Conservation (phyloP, 148 eudicot species). For the Tetragonia tetragonoides region DNA sequence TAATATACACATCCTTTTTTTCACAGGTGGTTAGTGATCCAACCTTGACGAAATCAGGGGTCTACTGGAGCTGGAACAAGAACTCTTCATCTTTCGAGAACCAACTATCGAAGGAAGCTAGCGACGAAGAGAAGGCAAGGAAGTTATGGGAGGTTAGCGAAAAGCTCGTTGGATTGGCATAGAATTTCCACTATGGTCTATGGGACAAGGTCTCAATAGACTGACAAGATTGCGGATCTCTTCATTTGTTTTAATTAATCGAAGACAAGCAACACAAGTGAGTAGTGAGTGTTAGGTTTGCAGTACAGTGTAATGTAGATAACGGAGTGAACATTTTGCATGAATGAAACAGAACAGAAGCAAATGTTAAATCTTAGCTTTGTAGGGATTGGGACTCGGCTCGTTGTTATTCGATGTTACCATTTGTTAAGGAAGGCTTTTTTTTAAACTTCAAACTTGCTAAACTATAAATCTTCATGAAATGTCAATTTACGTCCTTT, state of each 20-base stretch:
- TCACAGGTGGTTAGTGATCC: slow-evolving; percentile 78
- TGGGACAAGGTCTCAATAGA: slow-evolving; percentile 2
- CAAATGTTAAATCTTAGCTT: background rate
- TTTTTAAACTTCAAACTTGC: too few species aligned
- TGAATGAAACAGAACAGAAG: background rate
- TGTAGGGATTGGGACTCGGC: background rate
- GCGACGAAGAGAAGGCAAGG: slow-evolving; percentile 73
- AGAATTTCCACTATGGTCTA: background rate
- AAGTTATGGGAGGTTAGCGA: slow-evolving; percentile 89
- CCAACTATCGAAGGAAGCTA: slow-evolving; percentile 84
- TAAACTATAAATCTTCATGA: too few species aligned
- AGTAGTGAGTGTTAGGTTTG: slow-evolving; percentile 4
- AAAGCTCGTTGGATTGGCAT: slow-evolving; percentile 84
- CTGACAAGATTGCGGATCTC: background rate
- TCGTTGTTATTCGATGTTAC: background rate
- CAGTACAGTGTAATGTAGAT: slow-evolving; percentile 10
- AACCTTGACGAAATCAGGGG: slow-evolving; percentile 82
- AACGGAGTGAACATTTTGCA: background rate
- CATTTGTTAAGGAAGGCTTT: too few species aligned
- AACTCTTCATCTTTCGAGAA: slow-evolving; percentile 74
- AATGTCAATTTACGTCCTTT: too few species aligned
- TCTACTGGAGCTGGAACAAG: slow-evolving; percentile 96
- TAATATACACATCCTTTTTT: background rate
- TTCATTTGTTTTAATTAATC: background rate
- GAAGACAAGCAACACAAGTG: background rate